Evolutionary conservation across 2,329 filamentous ascomycete genomes (phyloP).

Genomic region (Aspergillus sp.): DNA sequence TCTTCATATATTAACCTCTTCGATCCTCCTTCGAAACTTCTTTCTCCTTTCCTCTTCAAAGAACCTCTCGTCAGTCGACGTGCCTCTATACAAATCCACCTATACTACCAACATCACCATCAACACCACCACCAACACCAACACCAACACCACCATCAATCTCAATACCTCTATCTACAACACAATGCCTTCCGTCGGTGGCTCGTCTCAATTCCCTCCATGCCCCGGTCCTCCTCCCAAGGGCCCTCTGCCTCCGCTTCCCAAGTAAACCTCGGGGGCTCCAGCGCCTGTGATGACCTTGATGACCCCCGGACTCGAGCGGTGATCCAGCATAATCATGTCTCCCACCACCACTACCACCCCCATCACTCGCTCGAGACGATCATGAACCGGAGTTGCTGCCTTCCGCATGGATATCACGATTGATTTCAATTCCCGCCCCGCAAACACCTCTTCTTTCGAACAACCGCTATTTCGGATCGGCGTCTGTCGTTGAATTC

Average conservation of each 20-base stretch:
- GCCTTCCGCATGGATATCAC: slow-evolving; percentile 30
- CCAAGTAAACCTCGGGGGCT: slow-evolving; percentile 27
- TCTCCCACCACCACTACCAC: slow-evolving; percentile 9
- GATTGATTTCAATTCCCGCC: slow-evolving; percentile 31
- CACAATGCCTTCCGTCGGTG: slow-evolving; percentile 36
- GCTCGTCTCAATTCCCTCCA: slow-evolving; percentile 36
- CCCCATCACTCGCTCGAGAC: slow-evolving; percentile 13
- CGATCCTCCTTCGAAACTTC: slow-evolving; percentile 8
- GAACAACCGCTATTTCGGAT: neutral
- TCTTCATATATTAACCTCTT: slow-evolving; percentile 18
- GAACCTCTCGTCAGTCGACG: neutral
- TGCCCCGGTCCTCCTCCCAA: slow-evolving; percentile 39
- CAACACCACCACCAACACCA: slow-evolving; percentile 1
- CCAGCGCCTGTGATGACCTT: slow-evolving; percentile 24
- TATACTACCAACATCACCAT: slow-evolving; percentile 3
- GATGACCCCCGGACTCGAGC: slow-evolving; percentile 29
- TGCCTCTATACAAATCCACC: neutral
- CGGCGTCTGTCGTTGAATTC: neutral
- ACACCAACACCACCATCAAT: slow-evolving; percentile 5
- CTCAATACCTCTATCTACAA: slow-evolving; percentile 1
- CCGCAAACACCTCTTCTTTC: slow-evolving; percentile 18
- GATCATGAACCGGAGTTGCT: slow-evolving; percentile 18
- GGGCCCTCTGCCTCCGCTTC: slow-evolving; percentile 38
- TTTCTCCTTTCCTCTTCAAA: slow-evolving; percentile 8
- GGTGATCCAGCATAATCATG: slow-evolving; percentile 15